phyloP scores from a whole-genome alignment of 139 green algal species.

The Penium margaritaceum region DNA sequence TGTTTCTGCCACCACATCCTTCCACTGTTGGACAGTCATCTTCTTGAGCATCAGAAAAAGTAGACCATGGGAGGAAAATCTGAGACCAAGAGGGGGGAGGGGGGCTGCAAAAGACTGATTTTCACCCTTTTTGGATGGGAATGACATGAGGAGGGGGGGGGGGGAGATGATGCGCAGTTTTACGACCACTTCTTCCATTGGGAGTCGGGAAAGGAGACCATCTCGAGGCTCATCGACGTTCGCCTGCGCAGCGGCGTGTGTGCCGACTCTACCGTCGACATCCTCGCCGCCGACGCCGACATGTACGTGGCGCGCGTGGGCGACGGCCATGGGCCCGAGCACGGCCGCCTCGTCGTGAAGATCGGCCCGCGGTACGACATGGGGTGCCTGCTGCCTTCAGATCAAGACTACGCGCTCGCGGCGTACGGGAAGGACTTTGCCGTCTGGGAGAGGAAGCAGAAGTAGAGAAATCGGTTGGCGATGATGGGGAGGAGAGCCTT shows the following conservation, averaged over 20 bases:
- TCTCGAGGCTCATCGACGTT: conserved; percentile 68
- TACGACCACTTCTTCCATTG: conserved; percentile 75
- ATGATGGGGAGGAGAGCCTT: too few relatives aligned
- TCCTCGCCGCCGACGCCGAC: conserved; percentile 31
- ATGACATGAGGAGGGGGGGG: too few relatives aligned
- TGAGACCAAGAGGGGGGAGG: too few relatives aligned
- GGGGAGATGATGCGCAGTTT: too few relatives aligned
- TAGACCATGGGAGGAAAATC: too few relatives aligned
- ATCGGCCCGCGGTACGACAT: conserved; percentile 30
- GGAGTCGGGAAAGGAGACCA: conserved; percentile 58
- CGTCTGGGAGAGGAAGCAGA: conserved; percentile 43
- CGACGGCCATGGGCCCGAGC: too few relatives aligned
- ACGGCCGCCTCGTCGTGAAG: conserved; percentile 30
- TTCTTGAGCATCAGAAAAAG: too few relatives aligned
- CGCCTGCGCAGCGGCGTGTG: conserved; percentile 51
- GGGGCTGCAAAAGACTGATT: too few relatives aligned
- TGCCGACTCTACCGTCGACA: conserved; percentile 6
- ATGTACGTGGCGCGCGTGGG: conserved; percentile 36
- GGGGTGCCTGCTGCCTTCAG: conserved; percentile 18
- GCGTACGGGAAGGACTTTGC: conserved; percentile 36
- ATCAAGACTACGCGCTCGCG: conserved; percentile 8
- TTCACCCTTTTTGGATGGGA: too few relatives aligned
- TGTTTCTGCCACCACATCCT: too few relatives aligned
- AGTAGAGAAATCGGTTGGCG: too few relatives aligned
- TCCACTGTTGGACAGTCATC: too few relatives aligned